These are phyloP conservation scores for Rutstroemia sp. DNA, from an alignment of 2,329 filamentous ascomycete genomes.

Conservation along the genomic window DNA sequence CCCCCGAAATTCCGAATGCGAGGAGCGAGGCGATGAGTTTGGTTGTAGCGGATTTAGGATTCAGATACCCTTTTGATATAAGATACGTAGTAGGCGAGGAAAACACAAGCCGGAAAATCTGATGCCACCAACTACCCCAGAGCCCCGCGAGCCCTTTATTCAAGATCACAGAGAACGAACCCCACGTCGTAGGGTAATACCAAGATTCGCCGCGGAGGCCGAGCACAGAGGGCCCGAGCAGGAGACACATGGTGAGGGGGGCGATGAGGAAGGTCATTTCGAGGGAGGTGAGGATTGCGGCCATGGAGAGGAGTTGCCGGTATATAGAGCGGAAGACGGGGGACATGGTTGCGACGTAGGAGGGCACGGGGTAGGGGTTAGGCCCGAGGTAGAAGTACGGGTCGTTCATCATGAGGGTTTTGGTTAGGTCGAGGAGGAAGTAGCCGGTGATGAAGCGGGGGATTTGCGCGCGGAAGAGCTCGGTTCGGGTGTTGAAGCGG, in stretches of 20 bases:
- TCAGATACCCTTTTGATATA: slow-evolving; percentile 34
- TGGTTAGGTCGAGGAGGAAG: slow-evolving; percentile 61
- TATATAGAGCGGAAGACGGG: slow-evolving; percentile 42
- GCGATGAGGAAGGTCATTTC: slow-evolving; percentile 51
- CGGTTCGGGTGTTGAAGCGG: slow-evolving; percentile 34
- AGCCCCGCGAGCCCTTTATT: slow-evolving; percentile 64
- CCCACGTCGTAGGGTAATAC: slow-evolving; percentile 54
- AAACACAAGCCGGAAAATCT: slow-evolving; percentile 73
- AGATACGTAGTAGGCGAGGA: slow-evolving; percentile 49
- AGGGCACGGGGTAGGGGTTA: slow-evolving; percentile 35
- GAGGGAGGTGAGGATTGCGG: slow-evolving; percentile 53
- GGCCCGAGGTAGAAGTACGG: slow-evolving; percentile 63
- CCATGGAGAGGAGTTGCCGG: slow-evolving; percentile 48
- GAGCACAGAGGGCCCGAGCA: slow-evolving; percentile 40
- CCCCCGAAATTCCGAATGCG: slow-evolving; percentile 59
- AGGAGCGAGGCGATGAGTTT: slow-evolving; percentile 34
- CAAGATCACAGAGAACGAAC: slow-evolving; percentile 45
- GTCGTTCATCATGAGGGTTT: slow-evolving; percentile 64
- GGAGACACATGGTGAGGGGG: slow-evolving; percentile 47
- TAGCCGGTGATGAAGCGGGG: slow-evolving; percentile 48
- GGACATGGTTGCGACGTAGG: slow-evolving; percentile 37
- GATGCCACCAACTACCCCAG: slow-evolving; percentile 89
- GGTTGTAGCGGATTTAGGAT: slow-evolving; percentile 26
- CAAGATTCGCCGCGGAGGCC: slow-evolving; percentile 50
- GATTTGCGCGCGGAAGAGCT: slow-evolving; percentile 41